phyloP scores from a whole-genome alignment of 2,329 filamentous ascomycete genomes.

The Penicillium vulpinum region DNA sequence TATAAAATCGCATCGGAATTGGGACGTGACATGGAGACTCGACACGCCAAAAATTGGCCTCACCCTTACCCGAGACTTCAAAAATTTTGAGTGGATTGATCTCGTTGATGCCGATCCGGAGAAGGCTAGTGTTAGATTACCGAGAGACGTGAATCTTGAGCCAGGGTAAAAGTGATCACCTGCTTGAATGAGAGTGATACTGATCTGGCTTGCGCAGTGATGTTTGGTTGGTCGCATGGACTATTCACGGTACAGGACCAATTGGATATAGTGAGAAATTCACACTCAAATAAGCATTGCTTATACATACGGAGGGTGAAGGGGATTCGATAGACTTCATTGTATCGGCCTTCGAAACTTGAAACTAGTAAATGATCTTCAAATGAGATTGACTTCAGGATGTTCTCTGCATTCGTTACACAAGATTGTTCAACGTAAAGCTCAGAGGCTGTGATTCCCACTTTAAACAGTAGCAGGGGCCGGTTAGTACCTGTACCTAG shows the following conservation, averaged over 20 bases:
- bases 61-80: background rate
- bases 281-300: background rate
- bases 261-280: slow-evolving; percentile 4
- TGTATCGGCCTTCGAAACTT: too few species aligned
- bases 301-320: too few species aligned
- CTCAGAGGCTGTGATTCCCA: too few species aligned
- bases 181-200: background rate
- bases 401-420: too few species aligned
- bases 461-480: too few species aligned
- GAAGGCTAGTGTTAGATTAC: background rate
- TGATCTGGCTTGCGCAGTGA: background rate
- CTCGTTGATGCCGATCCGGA: background rate
- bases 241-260: background rate
- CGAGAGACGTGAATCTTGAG: background rate
- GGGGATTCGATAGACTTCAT: too few species aligned
- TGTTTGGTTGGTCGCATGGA: background rate
- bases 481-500: too few species aligned
- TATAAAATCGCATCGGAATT: slow-evolving; percentile 1
- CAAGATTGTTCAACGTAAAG: too few species aligned
- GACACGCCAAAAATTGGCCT: background rate
- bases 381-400: too few species aligned
- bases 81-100: background rate
- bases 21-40: slow-evolving; percentile 1
- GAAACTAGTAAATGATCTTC: too few species aligned
- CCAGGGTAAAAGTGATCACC: background rate